These are phyloP conservation scores for Cryphonectria radicalis DNA, from an alignment of 2,329 filamentous ascomycete species.

Conservation along the genomic window DNA sequence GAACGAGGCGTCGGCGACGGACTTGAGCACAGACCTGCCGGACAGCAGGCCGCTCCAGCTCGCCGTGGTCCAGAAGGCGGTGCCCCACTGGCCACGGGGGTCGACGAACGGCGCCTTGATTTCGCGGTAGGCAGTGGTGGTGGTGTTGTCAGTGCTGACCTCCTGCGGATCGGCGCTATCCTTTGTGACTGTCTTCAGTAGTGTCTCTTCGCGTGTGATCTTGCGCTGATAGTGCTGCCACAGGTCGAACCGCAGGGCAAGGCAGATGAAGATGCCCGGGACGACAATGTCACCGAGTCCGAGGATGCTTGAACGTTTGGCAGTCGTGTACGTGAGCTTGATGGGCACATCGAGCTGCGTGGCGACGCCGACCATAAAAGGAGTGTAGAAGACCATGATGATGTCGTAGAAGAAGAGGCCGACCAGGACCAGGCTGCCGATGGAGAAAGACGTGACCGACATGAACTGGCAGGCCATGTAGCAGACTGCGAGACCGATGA, in stretches of 20 bases:
- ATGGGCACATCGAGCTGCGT: constrained; percentile 90
- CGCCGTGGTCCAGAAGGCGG: constrained; percentile 74
- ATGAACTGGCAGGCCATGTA: constrained; percentile 82
- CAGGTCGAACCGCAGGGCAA: constrained; percentile 89
- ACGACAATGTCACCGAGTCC: constrained; percentile 94
- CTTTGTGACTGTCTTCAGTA: constrained; percentile 38
- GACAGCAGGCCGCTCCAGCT: constrained; percentile 35
- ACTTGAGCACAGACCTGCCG: constrained; percentile 38
- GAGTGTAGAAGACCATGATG: constrained; percentile 87
- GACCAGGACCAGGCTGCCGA: constrained; percentile 75
- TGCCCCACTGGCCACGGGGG: constrained; percentile 78
- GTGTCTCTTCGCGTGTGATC: constrained; percentile 52
- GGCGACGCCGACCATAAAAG: constrained; percentile 85
- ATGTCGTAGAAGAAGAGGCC: constrained; percentile 95
- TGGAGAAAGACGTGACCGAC: constrained; percentile 86
- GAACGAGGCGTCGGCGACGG: constrained; percentile 59
- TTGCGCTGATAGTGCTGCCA: constrained; percentile 79
- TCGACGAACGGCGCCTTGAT: constrained; percentile 59
- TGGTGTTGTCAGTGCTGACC: constrained; percentile 32
- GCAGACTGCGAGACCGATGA: constrained; percentile 85
- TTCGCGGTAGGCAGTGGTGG: constrained; percentile 49
- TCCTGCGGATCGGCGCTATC: constrained; percentile 41
- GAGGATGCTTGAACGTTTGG: constrained; percentile 73
- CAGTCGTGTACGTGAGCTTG: constrained; percentile 77
- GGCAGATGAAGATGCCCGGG: constrained; percentile 85